These are phyloP conservation scores for Paecilomyces variotii DNA, from an alignment of 2,329 filamentous ascomycete genomes.

Conservation along the genomic window DNA sequence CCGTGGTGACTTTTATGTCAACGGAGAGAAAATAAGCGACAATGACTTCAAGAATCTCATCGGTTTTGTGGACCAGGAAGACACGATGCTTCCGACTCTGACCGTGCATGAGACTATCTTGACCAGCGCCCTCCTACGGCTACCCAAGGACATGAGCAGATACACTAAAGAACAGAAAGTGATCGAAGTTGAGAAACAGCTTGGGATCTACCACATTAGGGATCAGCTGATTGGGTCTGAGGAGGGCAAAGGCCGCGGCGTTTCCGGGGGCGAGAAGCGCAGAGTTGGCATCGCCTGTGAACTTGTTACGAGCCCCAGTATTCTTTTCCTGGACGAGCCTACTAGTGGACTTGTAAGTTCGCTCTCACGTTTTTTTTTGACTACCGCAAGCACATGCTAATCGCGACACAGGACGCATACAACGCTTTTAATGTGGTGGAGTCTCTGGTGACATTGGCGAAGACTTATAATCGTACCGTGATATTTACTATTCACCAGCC, in stretches of 20 bases:
- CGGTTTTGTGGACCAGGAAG: constrained; percentile 96
- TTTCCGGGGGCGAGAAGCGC: constrained; percentile 94
- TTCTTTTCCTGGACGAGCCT: constrained; percentile 93
- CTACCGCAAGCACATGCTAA: neutral
- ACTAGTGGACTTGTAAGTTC: constrained; percentile 66
- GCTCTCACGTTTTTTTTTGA: neutral
- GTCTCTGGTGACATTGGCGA: constrained; percentile 86
- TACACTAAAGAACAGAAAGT: constrained; percentile 85
- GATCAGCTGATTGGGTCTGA: constrained; percentile 95
- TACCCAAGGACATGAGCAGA: constrained; percentile 86
- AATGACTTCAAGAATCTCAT: constrained; percentile 83
- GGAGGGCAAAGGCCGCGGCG: constrained; percentile 86
- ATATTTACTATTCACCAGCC: constrained; percentile 98
- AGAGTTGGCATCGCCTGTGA: constrained; percentile 96
- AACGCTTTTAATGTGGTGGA: constrained; percentile 98
- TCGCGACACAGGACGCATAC: constrained; percentile 59
- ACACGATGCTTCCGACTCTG: constrained; percentile 89
- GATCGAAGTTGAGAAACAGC: constrained; percentile 86
- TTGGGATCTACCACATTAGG: constrained; percentile 88
- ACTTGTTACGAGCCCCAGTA: constrained; percentile 92
- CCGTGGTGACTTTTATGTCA: constrained; percentile 79
- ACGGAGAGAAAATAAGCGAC: constrained; percentile 82
- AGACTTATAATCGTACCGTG: constrained; percentile 93
- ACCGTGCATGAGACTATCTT: constrained; percentile 98
- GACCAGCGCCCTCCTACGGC: constrained; percentile 80